phyloP scores from a whole-genome alignment of 495 filamentous ascomycete species.

The Immersiella caudata region DNA sequence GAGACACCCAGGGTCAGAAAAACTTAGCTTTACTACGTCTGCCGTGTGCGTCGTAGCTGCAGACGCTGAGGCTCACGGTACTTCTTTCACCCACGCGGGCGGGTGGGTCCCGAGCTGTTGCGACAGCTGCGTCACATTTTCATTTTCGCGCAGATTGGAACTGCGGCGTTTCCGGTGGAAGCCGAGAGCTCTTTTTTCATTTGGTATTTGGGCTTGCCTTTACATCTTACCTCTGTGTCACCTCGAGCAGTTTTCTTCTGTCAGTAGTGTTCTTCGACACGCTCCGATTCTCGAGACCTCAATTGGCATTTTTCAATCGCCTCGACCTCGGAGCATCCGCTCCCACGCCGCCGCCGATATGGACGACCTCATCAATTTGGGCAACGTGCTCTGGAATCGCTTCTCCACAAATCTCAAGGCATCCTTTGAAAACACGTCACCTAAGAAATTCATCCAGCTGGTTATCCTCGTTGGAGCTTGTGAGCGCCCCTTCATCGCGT shows the following conservation, averaged over 20 bases:
- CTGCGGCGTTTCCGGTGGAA: constrained; percentile 15
- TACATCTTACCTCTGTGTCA: neutral
- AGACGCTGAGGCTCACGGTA: neutral
- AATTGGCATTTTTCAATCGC: neutral
- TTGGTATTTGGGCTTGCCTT: neutral
- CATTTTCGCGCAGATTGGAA: constrained; percentile 10
- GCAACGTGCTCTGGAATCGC: constrained; percentile 39
- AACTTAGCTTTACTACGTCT: neutral
- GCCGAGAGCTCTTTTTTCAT: constrained; percentile 11
- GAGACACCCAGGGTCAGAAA: too few species aligned
- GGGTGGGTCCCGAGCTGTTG: neutral
- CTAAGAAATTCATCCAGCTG: constrained; percentile 62
- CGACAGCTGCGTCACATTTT: constrained; percentile 11
- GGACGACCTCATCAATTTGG: constrained; percentile 41
- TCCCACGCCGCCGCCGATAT: constrained; percentile 27
- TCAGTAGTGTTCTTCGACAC: neutral
- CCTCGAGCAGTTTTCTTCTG: neutral
- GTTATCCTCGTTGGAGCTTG: constrained; percentile 57
- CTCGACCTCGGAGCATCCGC: neutral
- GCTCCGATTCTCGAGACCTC: neutral
- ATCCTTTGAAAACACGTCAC: constrained; percentile 58
- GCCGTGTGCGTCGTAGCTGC: neutral
- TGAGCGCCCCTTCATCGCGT: constrained; percentile 15
- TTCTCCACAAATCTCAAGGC: constrained; percentile 58
- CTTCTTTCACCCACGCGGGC: neutral